Evolutionary conservation across 805 yeast genomes (phyloP), one percentile per base, ranked within the genome.

Genomic region (Kockiozyma suomiensis): DNA sequence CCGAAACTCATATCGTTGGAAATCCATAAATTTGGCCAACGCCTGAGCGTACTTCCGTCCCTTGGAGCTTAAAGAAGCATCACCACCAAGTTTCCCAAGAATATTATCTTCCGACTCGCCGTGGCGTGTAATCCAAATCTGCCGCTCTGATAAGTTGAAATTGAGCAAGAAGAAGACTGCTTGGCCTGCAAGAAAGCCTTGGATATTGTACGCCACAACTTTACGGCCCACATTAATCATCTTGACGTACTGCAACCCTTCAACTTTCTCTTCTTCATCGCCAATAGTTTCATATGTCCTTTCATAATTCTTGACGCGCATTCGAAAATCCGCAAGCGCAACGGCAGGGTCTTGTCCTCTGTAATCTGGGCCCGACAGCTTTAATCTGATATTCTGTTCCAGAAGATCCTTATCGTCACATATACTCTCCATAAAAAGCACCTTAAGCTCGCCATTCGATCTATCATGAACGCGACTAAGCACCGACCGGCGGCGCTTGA

Each of bases 161-260:
- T 90, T 90, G 64, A 93, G 79, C 65, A 93, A 76, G 76, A 90
- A 94, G 71, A 90, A 93, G 38, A 92, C 89, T 0, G 97, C 88
- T 70, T 94, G 98, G 2, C 97, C 91, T 0, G 97, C 93, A 54
- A 93, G 76, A 70, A 90, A 94, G 4, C 88, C 88, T 69, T 89
- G 89, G 58, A 93, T 88, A 70, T 92, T 90, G 72, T 87, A 92
- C 35, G 97, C 90, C 54, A 93, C 96, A 41, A 93, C 90, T 73
- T 93, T 94, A 69, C 89, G 85, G 6, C 99, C 98, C 10, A 92
- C 97, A 73, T 93, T 93, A 58, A 93, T 90, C 96, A 93, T 91
- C 73, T 93, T 91, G 66, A 92, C 89, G 69, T 91, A 94, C 72
- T 90, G 97, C 68, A 85, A 85, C 13, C 83, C 82, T 17, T 79